phyloP scores from a whole-genome alignment of 2,329 filamentous ascomycete species.

The Pseudogymnoascus sp. region DNA sequence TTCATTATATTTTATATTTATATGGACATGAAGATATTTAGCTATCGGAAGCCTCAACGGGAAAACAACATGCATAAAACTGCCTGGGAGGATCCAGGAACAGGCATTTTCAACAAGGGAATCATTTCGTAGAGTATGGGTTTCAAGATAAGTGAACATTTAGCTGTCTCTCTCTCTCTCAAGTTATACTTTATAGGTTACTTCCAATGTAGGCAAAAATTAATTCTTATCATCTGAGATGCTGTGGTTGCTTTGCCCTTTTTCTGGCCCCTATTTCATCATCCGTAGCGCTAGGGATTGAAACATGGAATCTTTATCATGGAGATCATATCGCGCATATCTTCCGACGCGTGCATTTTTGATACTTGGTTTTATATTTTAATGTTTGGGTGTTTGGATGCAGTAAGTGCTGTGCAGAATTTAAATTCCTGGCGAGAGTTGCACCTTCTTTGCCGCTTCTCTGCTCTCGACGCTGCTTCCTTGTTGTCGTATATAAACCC shows the following conservation, averaged over 20 bases:
- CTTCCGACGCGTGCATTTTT: background rate
- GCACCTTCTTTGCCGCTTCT: conserved; percentile 3
- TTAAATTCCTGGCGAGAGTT: background rate
- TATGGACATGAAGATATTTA: background rate
- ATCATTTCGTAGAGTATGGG: background rate
- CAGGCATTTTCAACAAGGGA: background rate
- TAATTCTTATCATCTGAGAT: background rate
- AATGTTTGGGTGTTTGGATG: background rate
- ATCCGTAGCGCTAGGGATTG: background rate
- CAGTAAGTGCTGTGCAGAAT: background rate
- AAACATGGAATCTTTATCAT: background rate
- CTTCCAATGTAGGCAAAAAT: background rate
- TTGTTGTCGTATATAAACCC: background rate
- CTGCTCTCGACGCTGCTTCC: background rate
- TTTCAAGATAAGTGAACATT: background rate
- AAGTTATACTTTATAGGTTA: background rate
- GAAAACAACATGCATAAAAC: background rate
- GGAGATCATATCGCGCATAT: background rate
- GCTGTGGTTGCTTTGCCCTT: background rate
- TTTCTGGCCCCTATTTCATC: background rate
- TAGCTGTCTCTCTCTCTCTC: background rate
- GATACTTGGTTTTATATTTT: background rate
- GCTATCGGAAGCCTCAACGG: background rate
- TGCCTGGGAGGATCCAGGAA: background rate
- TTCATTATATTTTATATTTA: background rate